Conservation (phyloP, 257 asterid genomes). For the Gardenia jasminoides region DNA sequence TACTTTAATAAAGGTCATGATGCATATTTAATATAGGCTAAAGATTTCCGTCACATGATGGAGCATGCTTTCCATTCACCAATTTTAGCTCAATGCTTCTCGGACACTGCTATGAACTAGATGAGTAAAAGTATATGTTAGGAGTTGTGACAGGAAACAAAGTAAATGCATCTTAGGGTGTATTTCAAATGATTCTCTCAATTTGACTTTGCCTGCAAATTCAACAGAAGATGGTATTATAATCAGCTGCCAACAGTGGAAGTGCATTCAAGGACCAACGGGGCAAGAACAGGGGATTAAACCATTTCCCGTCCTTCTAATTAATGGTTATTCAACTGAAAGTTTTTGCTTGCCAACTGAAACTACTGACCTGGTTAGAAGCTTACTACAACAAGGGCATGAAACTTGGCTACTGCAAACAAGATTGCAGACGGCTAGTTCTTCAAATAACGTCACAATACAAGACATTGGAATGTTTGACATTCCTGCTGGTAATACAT, state of each 20-base stretch:
- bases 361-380: constrained; percentile 47
- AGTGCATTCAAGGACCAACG: constrained; percentile 14
- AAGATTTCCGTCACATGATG: too few species aligned
- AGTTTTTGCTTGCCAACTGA: constrained; percentile 58
- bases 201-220: too few species aligned
- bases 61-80: too few species aligned
- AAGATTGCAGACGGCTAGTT: constrained; percentile 35
- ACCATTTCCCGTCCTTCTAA: constrained; percentile 38
- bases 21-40: too few species aligned
- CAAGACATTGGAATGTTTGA: constrained; percentile 54
- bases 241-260: constrained; percentile 46
- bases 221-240: constrained; percentile 40
- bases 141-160: too few species aligned
- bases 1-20: too few species aligned
- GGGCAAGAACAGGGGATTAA: constrained; percentile 17
- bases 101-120: too few species aligned
- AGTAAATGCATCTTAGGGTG: too few species aligned
- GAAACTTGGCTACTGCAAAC: constrained; percentile 47
- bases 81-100: too few species aligned
- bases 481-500: constrained; percentile 47
- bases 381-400: constrained; percentile 45
- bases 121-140: too few species aligned
- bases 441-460: constrained; percentile 35
- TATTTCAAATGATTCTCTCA: too few species aligned
- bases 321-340: constrained; percentile 55